Evolutionary conservation across 73 alveolate genomes (phyloP).

Genomic region (Paramecium primaurelia): DNA sequence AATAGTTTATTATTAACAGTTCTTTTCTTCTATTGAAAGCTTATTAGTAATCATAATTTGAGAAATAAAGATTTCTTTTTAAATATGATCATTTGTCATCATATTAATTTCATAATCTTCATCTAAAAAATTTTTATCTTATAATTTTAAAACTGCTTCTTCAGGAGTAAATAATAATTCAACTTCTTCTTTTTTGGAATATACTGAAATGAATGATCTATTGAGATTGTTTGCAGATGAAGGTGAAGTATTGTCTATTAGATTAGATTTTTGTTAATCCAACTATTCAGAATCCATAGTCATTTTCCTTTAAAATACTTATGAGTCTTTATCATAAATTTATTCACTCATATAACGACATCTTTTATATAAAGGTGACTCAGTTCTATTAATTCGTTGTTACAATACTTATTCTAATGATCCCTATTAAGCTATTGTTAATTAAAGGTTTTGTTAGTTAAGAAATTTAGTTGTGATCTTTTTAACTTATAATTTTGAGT

Average conservation of each 20-base stretch:
- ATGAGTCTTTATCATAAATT: neutral
- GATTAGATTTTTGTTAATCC: neutral
- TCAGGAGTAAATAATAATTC: neutral
- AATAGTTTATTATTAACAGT: neutral
- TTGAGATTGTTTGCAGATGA: neutral
- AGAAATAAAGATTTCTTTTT: neutral
- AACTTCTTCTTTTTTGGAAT: slow-evolving; percentile 3
- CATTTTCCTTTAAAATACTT: neutral
- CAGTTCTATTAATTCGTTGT: neutral
- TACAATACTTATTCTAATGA: neutral
- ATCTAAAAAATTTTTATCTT: neutral
- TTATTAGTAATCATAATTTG: neutral
- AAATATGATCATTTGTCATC: neutral
- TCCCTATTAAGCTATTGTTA: neutral
- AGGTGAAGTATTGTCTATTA: neutral
- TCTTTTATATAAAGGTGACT: neutral
- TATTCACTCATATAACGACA: neutral
- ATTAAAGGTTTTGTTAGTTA: neutral
- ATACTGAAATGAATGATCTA: slow-evolving; percentile 19
- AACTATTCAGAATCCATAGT: neutral
- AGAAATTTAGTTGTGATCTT: neutral
- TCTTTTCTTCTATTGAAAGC: neutral
- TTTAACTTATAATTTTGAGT: neutral
- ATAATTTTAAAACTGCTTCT: neutral
- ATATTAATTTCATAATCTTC: slow-evolving; percentile 12